Evolutionary conservation across 1,284 basidiomycete genomes (phyloP).

Genomic region (Marasmius oreades): DNA sequence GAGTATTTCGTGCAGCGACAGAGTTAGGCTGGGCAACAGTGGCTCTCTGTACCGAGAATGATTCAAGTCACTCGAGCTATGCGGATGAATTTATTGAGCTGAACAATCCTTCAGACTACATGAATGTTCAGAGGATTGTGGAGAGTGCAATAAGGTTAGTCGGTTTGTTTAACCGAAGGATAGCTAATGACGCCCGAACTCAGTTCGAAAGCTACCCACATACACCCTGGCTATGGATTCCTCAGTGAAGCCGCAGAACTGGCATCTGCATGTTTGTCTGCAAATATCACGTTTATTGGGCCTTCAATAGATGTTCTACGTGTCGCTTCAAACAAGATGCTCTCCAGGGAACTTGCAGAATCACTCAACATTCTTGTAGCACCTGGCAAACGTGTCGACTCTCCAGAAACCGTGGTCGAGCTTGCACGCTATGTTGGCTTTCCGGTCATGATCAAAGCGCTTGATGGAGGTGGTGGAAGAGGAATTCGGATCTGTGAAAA

Average conservation of each 20-base stretch:
- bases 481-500: slow-evolving; percentile 40
- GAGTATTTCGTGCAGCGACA: slow-evolving; percentile 28
- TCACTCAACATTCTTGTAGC: slow-evolving; percentile 42
- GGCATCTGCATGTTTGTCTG: slow-evolving; percentile 34
- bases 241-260: slow-evolving; percentile 46
- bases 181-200: background rate
- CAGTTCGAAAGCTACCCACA: slow-evolving; percentile 26
- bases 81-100: slow-evolving; percentile 32
- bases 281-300: slow-evolving; percentile 43
- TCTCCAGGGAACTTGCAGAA: slow-evolving; percentile 44
- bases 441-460: slow-evolving; percentile 53
- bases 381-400: slow-evolving; percentile 35
- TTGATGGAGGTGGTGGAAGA: slow-evolving; percentile 54
- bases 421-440: slow-evolving; percentile 37
- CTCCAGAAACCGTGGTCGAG: slow-evolving; percentile 28
- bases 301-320: slow-evolving; percentile 41
- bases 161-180: too few species aligned
- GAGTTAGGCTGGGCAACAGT: slow-evolving; percentile 32
- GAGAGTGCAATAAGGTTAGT: slow-evolving; percentile 24
- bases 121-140: slow-evolving; percentile 27
- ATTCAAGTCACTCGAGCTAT: slow-evolving; percentile 31
- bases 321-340: slow-evolving; percentile 49
- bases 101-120: slow-evolving; percentile 23
- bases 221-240: slow-evolving; percentile 47
- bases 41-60: slow-evolving; percentile 30